Base-by-base conservation (phyloP, 2,329 filamentous ascomycete genomes). In the Pseudogymnoascus pannorum region DNA sequence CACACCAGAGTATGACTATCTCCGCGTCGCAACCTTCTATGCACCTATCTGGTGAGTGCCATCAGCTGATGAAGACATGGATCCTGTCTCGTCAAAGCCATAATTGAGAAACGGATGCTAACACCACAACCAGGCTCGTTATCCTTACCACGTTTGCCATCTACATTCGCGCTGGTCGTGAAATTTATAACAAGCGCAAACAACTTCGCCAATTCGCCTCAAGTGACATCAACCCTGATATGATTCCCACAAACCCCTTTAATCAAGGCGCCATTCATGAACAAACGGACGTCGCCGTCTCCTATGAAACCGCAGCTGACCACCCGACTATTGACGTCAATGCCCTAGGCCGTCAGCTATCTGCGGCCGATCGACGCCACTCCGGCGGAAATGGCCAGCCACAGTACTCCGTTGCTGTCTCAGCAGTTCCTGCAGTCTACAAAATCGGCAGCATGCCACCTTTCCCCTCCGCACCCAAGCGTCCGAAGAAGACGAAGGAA, bases 11-110 rank as follows among this genome's bases (percentile, higher is more conserved):
- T 92, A 87, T 82, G 87, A 90, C 61, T 81, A 86, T 62, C 83
- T 89, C 72, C 86, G 90, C 38, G 85, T 94, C 62, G 82, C 83
- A 2, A 81, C 85, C 26, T 93, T 92, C 71, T 95, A 94, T 68
- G 86, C 78, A 0, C 87, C 87, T 5, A 80, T 88, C 61, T 89
- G 87, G 87, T 87, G 72, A 71, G 78, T 66, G 4, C 4, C 18
- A 22, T 58, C 18, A 26, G 18, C 18, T 16, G 18, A 31, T 31
- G n/a, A n/a, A 2, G 2, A 5, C 18, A 29, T 11, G 26, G 36
- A 24, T 44, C 29, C 12, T 38, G 18, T 51, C 18, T 26, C 33
- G 22, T 8, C 2, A 20, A n/a, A 38, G 20, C 36, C 14, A 1
- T 29, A 20, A 4, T 16, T 61, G 20, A 12, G 20, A 3, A 48